Percentiles rank a stretch among this genome's conserved stretches.
These are phyloP conservation scores for Chaetoscypha palmicola DNA, from an alignment of 2,329 filamentous ascomycete species.

Conservation along the genomic window DNA sequence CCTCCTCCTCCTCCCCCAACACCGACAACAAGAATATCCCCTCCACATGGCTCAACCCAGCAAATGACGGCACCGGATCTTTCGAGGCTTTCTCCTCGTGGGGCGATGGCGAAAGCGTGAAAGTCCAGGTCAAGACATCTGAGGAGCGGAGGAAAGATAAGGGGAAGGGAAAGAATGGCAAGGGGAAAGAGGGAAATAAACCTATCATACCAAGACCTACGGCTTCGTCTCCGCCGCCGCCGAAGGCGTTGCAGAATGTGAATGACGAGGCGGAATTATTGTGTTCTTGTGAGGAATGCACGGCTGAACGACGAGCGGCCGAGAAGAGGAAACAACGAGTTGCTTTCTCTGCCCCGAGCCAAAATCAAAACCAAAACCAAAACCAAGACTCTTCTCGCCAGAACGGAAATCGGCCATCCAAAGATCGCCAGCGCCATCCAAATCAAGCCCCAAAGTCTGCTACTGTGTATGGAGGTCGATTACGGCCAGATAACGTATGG, in stretches of 20 bases:
- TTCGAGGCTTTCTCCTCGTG: neutral
- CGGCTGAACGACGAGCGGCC: neutral
- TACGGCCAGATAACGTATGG: conserved; percentile 24
- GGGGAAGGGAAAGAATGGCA: neutral
- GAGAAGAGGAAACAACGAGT: neutral
- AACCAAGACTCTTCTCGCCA: neutral
- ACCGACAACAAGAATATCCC: neutral
- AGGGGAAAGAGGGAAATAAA: neutral
- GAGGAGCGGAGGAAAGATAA: neutral
- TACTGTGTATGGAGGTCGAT: neutral
- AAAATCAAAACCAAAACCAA: neutral
- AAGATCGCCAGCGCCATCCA: too few relatives aligned
- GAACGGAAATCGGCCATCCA: too few relatives aligned
- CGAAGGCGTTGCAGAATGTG: neutral
- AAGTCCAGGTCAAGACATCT: neutral
- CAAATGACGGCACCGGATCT: too few relatives aligned
- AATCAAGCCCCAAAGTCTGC: neutral
- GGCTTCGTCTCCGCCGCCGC: neutral
- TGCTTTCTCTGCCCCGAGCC: neutral
- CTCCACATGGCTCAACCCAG: too few relatives aligned
- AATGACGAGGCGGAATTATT: neutral
- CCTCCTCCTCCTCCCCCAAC: neutral
- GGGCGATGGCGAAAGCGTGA: neutral
- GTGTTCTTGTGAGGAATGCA: neutral
- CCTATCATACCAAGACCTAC: neutral